Percentiles rank a stretch among this genome's conserved stretches.
phyloP scores from a whole-genome alignment of 768 basidiomycete species.

The Boletus eberwhitei region DNA sequence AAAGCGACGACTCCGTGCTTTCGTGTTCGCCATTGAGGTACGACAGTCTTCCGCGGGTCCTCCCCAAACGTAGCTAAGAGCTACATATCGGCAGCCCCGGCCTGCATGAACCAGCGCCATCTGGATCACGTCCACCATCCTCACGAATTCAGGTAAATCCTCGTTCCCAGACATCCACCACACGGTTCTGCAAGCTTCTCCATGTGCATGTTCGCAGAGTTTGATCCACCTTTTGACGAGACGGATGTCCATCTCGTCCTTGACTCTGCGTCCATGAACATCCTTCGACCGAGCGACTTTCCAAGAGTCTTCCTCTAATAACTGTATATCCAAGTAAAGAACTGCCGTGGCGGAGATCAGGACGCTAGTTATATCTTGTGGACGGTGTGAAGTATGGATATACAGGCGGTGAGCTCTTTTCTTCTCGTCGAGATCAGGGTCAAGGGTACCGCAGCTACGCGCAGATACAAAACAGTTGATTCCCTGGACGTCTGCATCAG shows the following conservation, averaged over 20 bases:
- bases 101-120: conserved; percentile 10
- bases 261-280: conserved; percentile 22
- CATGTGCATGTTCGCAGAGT: conserved; percentile 17
- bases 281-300: conserved; percentile 12
- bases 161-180: conserved; percentile 7
- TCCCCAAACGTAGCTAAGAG: conserved; percentile 21
- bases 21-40: conserved; percentile 4
- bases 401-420: conserved; percentile 11
- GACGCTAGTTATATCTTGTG: not conserved
- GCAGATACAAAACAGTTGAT: conserved; percentile 5
- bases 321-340: conserved; percentile 13
- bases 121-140: conserved; percentile 12
- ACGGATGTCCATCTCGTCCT: conserved; percentile 2
- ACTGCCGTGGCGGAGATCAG: not conserved
- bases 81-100: conserved; percentile 10
- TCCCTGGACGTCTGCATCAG: conserved; percentile 5
- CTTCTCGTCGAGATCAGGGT: not conserved
- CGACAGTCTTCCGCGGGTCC: conserved; percentile 4
- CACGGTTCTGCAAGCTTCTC: conserved; percentile 6
- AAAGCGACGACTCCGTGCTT: not conserved
- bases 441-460: not conserved
- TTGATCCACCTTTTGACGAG: conserved; percentile 16
- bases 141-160: conserved; percentile 9
- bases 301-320: conserved; percentile 17
- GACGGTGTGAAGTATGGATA: conserved; percentile 6